These are phyloP conservation scores for Biancaea sappan DNA, from an alignment of 306 rosid genomes.

Conservation along the genomic window DNA sequence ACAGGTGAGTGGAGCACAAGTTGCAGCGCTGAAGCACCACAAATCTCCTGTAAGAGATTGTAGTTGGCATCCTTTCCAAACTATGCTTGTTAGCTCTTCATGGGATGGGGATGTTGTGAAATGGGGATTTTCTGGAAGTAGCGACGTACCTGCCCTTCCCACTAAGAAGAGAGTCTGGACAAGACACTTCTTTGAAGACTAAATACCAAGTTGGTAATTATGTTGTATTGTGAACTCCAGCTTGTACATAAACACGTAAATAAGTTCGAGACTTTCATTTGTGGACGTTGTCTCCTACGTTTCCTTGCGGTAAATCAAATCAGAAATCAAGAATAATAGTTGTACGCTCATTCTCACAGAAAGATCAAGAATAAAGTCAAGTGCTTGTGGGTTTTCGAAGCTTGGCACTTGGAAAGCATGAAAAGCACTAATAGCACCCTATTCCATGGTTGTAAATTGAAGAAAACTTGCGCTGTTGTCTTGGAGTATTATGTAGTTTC, in stretches of 20 bases:
- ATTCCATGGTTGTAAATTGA: neutral
- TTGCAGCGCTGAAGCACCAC: conserved; percentile 87
- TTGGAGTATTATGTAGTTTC: too few species aligned
- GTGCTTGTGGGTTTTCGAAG: conserved; percentile 14
- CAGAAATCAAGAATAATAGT: too few species aligned
- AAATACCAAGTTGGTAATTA: neutral
- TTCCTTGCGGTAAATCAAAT: too few species aligned
- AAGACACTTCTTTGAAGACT: conserved; percentile 42
- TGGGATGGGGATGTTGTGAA: conserved; percentile 92
- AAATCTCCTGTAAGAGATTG: conserved; percentile 91
- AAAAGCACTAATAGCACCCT: neutral
- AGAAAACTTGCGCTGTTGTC: too few species aligned
- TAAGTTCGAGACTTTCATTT: conserved; percentile 8
- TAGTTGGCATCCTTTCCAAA: conserved; percentile 91
- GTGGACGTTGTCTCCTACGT: neutral
- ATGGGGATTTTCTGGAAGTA: conserved; percentile 73
- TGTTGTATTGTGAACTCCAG: conserved; percentile 11
- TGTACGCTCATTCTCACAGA: conserved; percentile 15
- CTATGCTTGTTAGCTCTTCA: conserved; percentile 84
- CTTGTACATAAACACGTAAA: conserved; percentile 44
- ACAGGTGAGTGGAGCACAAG: conserved; percentile 84
- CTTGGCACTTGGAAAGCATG: conserved; percentile 17
- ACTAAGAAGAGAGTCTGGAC: conserved; percentile 43
- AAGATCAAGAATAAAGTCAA: conserved; percentile 14
- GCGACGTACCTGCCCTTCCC: conserved; percentile 41